Evolutionary conservation across 345 rosid genomes (phyloP).

Genomic region (Arabidopsis arenosa): DNA sequence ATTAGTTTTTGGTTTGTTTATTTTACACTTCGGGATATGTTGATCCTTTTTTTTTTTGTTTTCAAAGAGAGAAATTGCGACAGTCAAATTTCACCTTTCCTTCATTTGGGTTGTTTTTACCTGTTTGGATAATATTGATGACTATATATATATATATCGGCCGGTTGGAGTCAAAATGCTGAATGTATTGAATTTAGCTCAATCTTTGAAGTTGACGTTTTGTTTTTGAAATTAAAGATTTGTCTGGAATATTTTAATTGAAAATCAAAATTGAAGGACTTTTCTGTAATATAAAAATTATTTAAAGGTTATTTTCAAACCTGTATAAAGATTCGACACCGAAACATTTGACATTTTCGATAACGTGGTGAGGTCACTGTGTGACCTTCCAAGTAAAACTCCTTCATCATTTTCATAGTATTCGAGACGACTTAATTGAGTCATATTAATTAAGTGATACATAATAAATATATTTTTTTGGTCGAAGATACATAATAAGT

Average conservation of each 20-base stretch:
- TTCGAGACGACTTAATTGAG: constrained; percentile 25
- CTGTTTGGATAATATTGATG: not conserved
- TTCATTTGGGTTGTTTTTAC: not conserved
- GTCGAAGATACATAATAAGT: constrained; percentile 1
- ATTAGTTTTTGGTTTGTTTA: too few species aligned
- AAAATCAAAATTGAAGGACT: not conserved
- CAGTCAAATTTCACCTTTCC: not conserved
- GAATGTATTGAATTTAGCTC: not conserved
- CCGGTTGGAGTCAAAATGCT: constrained; percentile 18
- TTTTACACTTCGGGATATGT: too few species aligned
- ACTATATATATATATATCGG: not conserved
- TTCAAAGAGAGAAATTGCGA: not conserved
- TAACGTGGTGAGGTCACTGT: constrained; percentile 36
- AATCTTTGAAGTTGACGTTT: not conserved
- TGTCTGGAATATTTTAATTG: not conserved
- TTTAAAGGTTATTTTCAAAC: constrained; percentile 6
- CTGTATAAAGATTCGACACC: constrained; percentile 35
- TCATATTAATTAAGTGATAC: not conserved
- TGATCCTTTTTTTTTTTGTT: too few species aligned
- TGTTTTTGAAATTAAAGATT: not conserved
- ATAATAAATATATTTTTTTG: not conserved
- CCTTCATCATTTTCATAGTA: constrained; percentile 21
- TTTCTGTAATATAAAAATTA: not conserved
- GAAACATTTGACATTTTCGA: constrained; percentile 44
- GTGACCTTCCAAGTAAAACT: constrained; percentile 28